Evolutionary conservation across 2,329 filamentous ascomycete genomes (phyloP), one percentile per base, ranked within the genome.

Genomic region (Cercospora brassicicola): DNA sequence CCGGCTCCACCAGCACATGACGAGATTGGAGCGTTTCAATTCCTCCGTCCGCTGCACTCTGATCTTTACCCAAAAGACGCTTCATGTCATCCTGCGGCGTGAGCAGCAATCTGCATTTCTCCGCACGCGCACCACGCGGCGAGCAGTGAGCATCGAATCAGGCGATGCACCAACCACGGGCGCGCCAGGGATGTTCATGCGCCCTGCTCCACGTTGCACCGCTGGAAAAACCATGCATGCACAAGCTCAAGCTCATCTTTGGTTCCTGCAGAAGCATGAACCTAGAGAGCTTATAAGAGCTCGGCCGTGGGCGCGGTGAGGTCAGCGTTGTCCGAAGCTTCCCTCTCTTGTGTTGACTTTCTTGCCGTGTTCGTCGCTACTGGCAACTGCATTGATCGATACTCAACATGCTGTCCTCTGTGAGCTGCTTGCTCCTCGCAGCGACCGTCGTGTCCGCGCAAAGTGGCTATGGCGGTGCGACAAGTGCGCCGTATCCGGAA

Each of bases 401-500:
- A 3, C 6, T 7, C 61, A 57, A 33, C 1, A 64, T 64, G 62
- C 2, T 45, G 30, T 30, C 62, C 15, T 45, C 62, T 1, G 51
- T 26, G 36, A 33, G 18, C 51, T 59, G 31, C 7, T 26, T 64
- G n/a, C 61, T 75, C 5, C 71, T 73, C 39, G 73, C 71, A 20
- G 65, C 73, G 26, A 67, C 71, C 2, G 31, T 71, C 13, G 70
- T 69, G 8, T 60, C 64, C 33, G 75, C 74, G 23, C 69, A 73
- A 33, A 67, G 59, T 15, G 63, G 62, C 18, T 71, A 68, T 53
- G 71, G 66, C 20, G 51, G 61, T 20, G 59, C 65, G 31, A 55
- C 62, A 23, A 56, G 20, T 39, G 53, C 66, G 20, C 64, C 70
- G 9, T 72, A 72, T 67, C 72, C 74, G 15, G 69, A 74, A 10